Conservation (phyloP, 2,329 filamentous ascomycete species). For the Colletotrichum scovillei region DNA sequence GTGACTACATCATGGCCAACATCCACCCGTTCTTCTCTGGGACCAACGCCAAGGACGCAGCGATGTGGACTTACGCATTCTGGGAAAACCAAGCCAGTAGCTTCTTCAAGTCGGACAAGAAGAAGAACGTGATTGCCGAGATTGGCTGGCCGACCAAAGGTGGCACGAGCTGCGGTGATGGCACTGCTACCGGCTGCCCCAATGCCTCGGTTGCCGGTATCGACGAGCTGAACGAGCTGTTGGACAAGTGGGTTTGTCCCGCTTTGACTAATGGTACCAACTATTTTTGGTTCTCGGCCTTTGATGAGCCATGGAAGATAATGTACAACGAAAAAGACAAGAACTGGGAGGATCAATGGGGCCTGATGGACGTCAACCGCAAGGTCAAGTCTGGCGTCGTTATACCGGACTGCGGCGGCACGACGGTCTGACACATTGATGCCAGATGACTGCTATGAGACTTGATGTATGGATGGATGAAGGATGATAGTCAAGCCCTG, state of each 20-base stretch:
- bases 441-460: background rate
- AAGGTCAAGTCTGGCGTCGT: conserved; percentile 85
- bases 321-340: conserved; percentile 74
- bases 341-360: conserved; percentile 97
- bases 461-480: conserved; percentile 19
- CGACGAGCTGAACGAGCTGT: conserved; percentile 84
- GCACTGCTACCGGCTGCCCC: conserved; percentile 59
- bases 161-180: conserved; percentile 64
- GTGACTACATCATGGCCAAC: conserved; percentile 95
- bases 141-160: conserved; percentile 91
- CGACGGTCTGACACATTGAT: conserved; percentile 61
- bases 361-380: conserved; percentile 85
- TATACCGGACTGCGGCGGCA: conserved; percentile 88
- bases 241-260: conserved; percentile 86
- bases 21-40: conserved; percentile 97
- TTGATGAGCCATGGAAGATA: conserved; percentile 96
- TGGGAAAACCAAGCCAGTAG: conserved; percentile 77
- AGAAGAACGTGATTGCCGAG: conserved; percentile 86
- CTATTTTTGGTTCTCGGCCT: conserved; percentile 98
- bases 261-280: conserved; percentile 85
- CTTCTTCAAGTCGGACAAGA: conserved; percentile 71
- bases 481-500: background rate
- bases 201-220: conserved; percentile 82
- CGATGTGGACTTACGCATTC: conserved; percentile 85
- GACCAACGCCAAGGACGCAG: conserved; percentile 73